Evolutionary conservation across 805 yeast species (phyloP).

Genomic region (Nakazawaea molendinolei): DNA sequence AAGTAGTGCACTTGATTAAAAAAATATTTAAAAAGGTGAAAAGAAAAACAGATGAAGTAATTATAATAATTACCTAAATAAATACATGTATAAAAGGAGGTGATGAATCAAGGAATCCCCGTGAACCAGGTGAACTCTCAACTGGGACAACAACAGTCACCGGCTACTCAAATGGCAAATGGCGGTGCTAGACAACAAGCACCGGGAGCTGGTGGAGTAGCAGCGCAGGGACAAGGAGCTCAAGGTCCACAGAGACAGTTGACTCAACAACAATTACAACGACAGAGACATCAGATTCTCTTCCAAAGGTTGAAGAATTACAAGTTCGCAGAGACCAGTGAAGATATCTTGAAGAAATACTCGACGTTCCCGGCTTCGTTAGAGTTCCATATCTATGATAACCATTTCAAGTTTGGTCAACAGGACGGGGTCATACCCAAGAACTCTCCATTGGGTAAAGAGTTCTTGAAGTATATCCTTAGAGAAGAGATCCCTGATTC

Average conservation of each 20-base stretch:
- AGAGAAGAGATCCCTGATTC: constrained; percentile 83
- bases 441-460: constrained; percentile 68
- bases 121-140: constrained; percentile 14
- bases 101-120: constrained; percentile 11
- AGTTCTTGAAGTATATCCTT: constrained; percentile 73
- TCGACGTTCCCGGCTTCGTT: constrained; percentile 73
- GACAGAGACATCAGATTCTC: constrained; percentile 25
- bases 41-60: too few relatives aligned
- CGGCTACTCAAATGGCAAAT: constrained; percentile 17
- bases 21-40: too few relatives aligned
- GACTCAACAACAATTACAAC: constrained; percentile 34
- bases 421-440: constrained; percentile 84
- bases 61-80: too few relatives aligned
- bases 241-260: constrained; percentile 30
- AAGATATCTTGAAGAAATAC: constrained; percentile 69
- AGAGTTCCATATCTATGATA: constrained; percentile 86
- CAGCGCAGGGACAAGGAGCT: constrained; percentile 14
- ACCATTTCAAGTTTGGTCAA: constrained; percentile 85
- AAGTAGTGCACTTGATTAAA: too few relatives aligned
- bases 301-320: constrained; percentile 37
- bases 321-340: constrained; percentile 64
- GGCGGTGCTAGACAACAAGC: constrained; percentile 16
- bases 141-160: constrained; percentile 21
- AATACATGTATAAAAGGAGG: neutral
- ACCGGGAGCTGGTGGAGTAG: too few relatives aligned